Evolutionary conservation across 495 filamentous ascomycete genomes (phyloP).

Genomic region (Lindgomyces ingoldianus): DNA sequence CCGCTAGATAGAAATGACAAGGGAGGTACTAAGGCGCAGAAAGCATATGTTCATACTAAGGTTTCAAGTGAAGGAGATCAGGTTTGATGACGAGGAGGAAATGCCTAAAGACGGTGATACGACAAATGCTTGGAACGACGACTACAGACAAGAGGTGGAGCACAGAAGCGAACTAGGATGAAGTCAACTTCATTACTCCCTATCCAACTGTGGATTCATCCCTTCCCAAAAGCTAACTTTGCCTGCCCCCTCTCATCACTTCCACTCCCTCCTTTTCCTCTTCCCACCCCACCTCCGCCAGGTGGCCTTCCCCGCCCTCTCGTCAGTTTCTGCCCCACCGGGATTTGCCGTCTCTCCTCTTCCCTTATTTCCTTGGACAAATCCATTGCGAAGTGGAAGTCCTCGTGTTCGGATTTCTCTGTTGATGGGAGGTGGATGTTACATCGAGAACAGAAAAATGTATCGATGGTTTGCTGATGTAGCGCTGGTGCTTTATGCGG

Average conservation of each 20-base stretch:
- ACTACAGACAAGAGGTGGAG: neutral
- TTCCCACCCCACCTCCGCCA: conserved; percentile 8
- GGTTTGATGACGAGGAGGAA: too few relatives aligned
- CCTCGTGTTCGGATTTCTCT: conserved; percentile 74
- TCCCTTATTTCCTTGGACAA: conserved; percentile 76
- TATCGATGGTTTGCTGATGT: conserved; percentile 46
- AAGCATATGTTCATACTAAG: too few relatives aligned
- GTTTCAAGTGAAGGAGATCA: too few relatives aligned
- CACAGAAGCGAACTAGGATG: neutral
- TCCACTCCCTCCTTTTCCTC: conserved; percentile 11
- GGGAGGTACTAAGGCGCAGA: too few relatives aligned
- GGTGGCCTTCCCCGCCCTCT: conserved; percentile 34
- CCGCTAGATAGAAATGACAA: too few relatives aligned
- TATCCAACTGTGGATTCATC: neutral
- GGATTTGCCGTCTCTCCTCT: conserved; percentile 48
- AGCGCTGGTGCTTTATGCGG: conserved; percentile 15
- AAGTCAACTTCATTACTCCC: neutral
- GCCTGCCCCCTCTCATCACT: conserved; percentile 42
- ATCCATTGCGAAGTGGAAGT: conserved; percentile 95
- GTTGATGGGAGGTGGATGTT: conserved; percentile 55
- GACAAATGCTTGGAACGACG: too few relatives aligned
- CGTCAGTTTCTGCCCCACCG: conserved; percentile 13
- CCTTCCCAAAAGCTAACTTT: conserved; percentile 44
- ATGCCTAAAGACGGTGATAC: too few relatives aligned
- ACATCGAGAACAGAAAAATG: conserved; percentile 69